Conservation (phyloP, 345 rosid genomes). For the Rhodamnia argentea region DNA sequence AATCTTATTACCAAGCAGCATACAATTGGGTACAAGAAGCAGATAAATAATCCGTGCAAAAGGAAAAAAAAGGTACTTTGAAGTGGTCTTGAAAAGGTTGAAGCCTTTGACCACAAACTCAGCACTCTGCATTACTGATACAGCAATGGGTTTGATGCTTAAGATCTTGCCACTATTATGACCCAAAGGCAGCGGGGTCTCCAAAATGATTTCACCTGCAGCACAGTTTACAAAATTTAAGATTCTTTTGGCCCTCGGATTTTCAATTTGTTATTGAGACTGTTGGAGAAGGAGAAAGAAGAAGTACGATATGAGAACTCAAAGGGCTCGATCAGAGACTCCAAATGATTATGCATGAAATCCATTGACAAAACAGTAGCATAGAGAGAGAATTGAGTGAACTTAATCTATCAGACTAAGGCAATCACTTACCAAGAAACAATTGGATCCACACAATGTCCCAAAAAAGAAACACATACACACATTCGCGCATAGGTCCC, state of each 20-base stretch:
- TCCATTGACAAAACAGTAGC: background rate
- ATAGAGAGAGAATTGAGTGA: background rate
- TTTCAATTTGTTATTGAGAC: background rate
- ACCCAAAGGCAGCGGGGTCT: constrained; percentile 29
- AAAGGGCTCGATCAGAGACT: background rate
- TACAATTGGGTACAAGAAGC: background rate
- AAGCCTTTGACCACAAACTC: constrained; percentile 48
- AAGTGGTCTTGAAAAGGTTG: constrained; percentile 32
- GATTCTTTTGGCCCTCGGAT: background rate
- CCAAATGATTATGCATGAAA: background rate
- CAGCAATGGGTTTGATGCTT: constrained; percentile 55
- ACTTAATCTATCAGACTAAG: background rate
- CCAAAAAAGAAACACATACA: background rate
- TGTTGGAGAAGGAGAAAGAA: background rate
- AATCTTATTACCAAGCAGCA: background rate
- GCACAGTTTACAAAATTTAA: background rate
- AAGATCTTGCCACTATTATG: constrained; percentile 34
- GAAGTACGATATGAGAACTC: background rate
- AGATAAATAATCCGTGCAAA: background rate
- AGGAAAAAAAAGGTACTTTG: constrained; percentile 21
- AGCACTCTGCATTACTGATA: constrained; percentile 28
- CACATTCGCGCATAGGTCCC: background rate
- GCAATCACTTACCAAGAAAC: background rate
- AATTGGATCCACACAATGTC: background rate
- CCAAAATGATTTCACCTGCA: constrained; percentile 59